Conservation (phyloP, 768 basidiomycete genomes). For the Mycena albidolilacea region DNA sequence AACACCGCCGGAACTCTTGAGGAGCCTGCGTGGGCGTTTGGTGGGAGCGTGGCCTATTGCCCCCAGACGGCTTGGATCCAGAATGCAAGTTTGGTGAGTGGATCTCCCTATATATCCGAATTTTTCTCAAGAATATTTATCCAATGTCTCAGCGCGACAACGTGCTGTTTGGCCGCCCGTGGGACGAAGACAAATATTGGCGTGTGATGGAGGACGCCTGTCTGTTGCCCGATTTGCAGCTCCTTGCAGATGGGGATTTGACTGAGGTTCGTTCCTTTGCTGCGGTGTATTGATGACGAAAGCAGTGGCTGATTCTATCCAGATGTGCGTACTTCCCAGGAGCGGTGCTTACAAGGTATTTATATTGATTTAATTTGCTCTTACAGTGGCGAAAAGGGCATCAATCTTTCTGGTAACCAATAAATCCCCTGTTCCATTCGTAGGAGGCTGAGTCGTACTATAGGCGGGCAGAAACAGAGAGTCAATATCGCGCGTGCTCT, state of each 20-base stretch:
- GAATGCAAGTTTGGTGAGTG: conserved; percentile 70
- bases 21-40: conserved; percentile 53
- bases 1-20: too few relatives aligned
- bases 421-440: too few relatives aligned
- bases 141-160: conserved; percentile 66
- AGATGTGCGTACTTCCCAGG: neutral
- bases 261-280: conserved; percentile 53
- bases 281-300: too few relatives aligned
- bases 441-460: too few relatives aligned
- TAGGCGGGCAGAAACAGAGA: conserved; percentile 72
- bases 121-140: too few relatives aligned
- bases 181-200: conserved; percentile 79
- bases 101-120: too few relatives aligned
- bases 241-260: conserved; percentile 78
- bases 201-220: conserved; percentile 69
- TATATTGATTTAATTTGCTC: too few relatives aligned
- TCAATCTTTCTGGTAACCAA: conserved; percentile 63
- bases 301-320: too few relatives aligned
- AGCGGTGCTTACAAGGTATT: too few relatives aligned
- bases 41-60: conserved; percentile 78
- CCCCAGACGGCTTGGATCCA: conserved; percentile 86
- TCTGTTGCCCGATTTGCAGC: conserved; percentile 73
- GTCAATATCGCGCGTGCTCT: conserved; percentile 47
- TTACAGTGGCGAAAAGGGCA: conserved; percentile 49
- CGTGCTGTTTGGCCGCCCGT: conserved; percentile 75